These are phyloP conservation scores for Penicillium frequentans DNA, from an alignment of 2,329 filamentous ascomycete species.

Conservation along the genomic window DNA sequence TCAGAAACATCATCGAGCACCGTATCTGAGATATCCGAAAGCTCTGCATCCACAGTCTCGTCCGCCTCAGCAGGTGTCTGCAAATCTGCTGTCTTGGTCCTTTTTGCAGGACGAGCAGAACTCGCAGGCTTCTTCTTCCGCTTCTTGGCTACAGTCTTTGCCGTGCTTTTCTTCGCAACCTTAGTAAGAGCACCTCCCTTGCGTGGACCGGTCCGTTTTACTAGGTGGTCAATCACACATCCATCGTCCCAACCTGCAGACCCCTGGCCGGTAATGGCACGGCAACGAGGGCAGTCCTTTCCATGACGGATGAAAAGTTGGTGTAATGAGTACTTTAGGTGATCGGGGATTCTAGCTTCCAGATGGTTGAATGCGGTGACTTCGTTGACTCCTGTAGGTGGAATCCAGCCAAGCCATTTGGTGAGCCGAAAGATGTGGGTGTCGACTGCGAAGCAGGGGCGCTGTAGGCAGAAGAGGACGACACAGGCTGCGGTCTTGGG, in stretches of 20 bases:
- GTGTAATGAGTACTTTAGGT: conserved; percentile 64
- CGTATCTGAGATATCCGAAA: neutral
- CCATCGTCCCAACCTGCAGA: conserved; percentile 64
- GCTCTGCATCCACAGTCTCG: neutral
- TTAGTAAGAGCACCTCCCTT: neutral
- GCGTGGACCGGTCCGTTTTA: conserved; percentile 46
- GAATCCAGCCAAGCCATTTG: conserved; percentile 63
- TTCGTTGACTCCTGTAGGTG: conserved; percentile 46
- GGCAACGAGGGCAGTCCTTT: conserved; percentile 60
- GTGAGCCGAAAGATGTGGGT: conserved; percentile 66
- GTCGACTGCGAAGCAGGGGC: conserved; percentile 65
- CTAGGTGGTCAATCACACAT: conserved; percentile 65
- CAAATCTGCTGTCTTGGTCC: neutral
- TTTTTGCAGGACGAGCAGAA: neutral
- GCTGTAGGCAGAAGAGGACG: conserved; percentile 63
- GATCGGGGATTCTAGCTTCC: conserved; percentile 61
- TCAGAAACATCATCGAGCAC: neutral
- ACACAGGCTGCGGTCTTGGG: conserved; percentile 68
- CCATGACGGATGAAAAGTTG: conserved; percentile 63
- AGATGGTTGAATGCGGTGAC: conserved; percentile 59
- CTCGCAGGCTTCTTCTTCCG: neutral
- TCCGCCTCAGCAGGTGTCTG: neutral
- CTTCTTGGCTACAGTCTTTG: neutral
- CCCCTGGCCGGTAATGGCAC: conserved; percentile 60
- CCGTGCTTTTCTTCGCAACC: neutral